A percentile compares a stretch with the other conserved stretches of the same genome.
Evolutionary conservation across 2,329 filamentous ascomycete species (phyloP).

Genomic region (Aureobasidium sp.): DNA sequence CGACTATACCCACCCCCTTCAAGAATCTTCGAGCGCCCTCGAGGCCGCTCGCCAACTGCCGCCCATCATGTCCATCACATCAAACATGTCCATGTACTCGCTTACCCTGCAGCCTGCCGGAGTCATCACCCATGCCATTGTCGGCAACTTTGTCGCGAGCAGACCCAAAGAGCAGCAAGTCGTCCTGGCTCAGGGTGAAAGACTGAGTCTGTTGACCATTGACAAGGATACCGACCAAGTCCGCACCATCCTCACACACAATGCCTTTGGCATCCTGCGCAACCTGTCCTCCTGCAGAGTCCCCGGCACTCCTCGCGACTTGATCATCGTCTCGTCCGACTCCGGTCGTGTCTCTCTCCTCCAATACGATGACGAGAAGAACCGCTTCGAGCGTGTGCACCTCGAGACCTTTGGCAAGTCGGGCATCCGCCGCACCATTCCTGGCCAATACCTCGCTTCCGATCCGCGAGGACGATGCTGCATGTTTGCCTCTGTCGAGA

Average conservation of each 20-base stretch:
- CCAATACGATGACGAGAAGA: constrained; percentile 81
- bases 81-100: constrained; percentile 54
- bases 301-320: constrained; percentile 93
- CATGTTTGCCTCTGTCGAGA: constrained; percentile 88
- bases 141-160: constrained; percentile 74
- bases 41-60: constrained; percentile 11
- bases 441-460: constrained; percentile 90
- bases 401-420: constrained; percentile 98
- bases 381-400: constrained; percentile 81
- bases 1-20: background rate
- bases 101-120: constrained; percentile 91
- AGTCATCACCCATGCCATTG: constrained; percentile 79
- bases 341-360: constrained; percentile 91
- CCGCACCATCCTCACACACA: constrained; percentile 77
- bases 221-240: constrained; percentile 65
- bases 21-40: constrained; percentile 13
- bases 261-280: constrained; percentile 93
- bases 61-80: constrained; percentile 20
- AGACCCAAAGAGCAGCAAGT: constrained; percentile 93
- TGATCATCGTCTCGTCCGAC: constrained; percentile 90
- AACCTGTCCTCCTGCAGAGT: constrained; percentile 82
- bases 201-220: constrained; percentile 78
- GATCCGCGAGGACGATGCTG: constrained; percentile 95
- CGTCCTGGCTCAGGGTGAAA: constrained; percentile 84
- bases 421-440: constrained; percentile 83